Evolutionary conservation across 768 basidiomycete genomes (phyloP), one percentile per base, ranked within the genome.

Genomic region (Tylopilus rubrobrunneus): DNA sequence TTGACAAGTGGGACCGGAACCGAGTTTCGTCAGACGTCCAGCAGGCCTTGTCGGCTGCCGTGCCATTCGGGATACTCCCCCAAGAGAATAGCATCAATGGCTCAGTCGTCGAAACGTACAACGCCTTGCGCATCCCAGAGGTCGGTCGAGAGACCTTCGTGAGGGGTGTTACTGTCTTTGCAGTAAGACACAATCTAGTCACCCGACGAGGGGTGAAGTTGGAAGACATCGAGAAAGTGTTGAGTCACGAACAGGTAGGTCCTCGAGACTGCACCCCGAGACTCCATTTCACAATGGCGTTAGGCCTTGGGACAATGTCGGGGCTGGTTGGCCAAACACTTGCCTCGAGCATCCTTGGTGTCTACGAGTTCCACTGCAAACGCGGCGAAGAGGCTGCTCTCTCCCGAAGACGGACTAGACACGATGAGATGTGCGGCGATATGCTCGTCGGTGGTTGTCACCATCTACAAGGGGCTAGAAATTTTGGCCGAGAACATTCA

Each of bases 81-180:
- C 86, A 88, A 66, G 89, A 92, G 68, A 92, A 92, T 60, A 83
- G 83, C 15, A 86, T 82, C 34, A 85, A 84, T 59, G 89, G 89
- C 11, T 74, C 72, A 17, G 89, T 92, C 7, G 70, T 81, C 21
- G 89, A 92, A 67, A 87, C 87, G 1, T 90, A 87, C 62, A 84
- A 89, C 62, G 56, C 72, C 33, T 70, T 91, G 45, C 83, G 85
- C 25, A 58, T 55, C n/a, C 60, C 69, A 36, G 56, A 58, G 6
- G 56, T 74, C 36, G 73, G 78, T 8, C 61, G 69, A 39, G 65
- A 67, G 14, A 77, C 73, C 8, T 85, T 82, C 61, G 72, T 91
- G 37, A 73, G 78, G 51, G 88, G 86, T 14, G 82, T 82, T 60
- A 73, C 81, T 21, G 76, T 76, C 8, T 69, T 90, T 11, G 72